Conservation (phyloP, 2,329 filamentous ascomycete species). For the Sphaerulina populicola region DNA sequence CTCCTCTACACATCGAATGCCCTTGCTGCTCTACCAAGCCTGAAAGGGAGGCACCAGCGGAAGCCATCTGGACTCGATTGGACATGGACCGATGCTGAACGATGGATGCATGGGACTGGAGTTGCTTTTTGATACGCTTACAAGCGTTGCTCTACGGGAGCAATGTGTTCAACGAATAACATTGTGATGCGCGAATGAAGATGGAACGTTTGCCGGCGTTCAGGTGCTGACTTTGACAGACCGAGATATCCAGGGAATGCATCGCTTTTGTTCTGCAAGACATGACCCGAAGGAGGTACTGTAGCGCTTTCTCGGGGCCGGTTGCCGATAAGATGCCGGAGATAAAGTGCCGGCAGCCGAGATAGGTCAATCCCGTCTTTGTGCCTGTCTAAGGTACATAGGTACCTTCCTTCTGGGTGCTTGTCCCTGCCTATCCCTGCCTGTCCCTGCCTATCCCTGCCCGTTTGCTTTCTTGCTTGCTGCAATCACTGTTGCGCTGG, state of each 20-base stretch:
- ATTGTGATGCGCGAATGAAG: not conserved
- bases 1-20: too few species aligned
- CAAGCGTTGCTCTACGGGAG: not conserved
- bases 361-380: too few species aligned
- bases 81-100: too few species aligned
- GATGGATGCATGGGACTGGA: too few species aligned
- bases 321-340: not conserved
- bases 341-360: too few species aligned
- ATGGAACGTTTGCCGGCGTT: not conserved
- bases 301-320: not conserved
- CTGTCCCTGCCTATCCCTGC: too few species aligned
- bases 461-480: not conserved
- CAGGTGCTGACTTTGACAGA: not conserved
- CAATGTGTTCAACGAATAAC: not conserved
- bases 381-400: too few species aligned
- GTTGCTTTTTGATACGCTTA: not conserved
- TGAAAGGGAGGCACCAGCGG: too few species aligned
- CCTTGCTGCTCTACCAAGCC: too few species aligned
- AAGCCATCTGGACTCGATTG: too few species aligned
- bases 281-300: not conserved
- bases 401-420: too few species aligned
- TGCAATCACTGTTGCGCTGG: not conserved
- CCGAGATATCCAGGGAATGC: slow-evolving; percentile 8
- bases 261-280: not conserved
- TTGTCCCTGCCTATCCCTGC: too few species aligned